Base-by-base conservation (phyloP, 31 red algal genomes). In the Porphyra umbilicalis region DNA sequence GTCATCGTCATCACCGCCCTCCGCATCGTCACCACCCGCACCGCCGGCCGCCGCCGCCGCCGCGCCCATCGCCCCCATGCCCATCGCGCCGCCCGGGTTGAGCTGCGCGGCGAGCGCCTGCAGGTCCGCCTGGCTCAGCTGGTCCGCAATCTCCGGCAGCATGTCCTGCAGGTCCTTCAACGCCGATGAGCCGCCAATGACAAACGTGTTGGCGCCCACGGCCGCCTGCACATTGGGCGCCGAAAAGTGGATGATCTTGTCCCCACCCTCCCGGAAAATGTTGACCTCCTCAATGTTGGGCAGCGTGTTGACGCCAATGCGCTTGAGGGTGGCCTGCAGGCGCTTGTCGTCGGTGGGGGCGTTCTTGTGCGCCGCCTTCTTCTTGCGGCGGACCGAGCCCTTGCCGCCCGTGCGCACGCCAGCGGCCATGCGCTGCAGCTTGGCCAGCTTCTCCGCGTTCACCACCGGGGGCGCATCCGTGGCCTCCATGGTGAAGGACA, bases 231-330 rank as follows among this genome's bases (percentile, higher is more conserved):
- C 95, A 42, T 98, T 99, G 1, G 97, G 97, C 77, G 88, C 87
- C 37, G 88, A 81, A 80, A 99, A 99, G 79, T 89, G 87, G 37
- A 96, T 96, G n/a, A 99, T 91, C 37, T 80, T 80, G 35, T 84
- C 84, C 57, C 97, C 97, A 77, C 94, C 92, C 82, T 99, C 97
- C 39, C 89, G 88, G 83, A 99, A 96, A 42, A 99, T 89, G 83
- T 96, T 94, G 2, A 96, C 94, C 83, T 99, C 97, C 46, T 99
- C 97, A 84, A 94, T 94, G 40, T 88, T 88, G n/a, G 97, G 91
- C 57, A 99, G 86, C 80, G 89, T 94, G 38, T 89, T 88, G 34
- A 99, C 84, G 35, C 90, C 91, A 8, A 99, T 80, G 34, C 88
- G 89, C 85, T 96, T 96, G 20, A 99, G 84, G 33, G 94, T 96